A percentile compares a stretch with the other conserved stretches of the same genome.
phyloP scores from a whole-genome alignment of 2,329 filamentous ascomycete genomes.

The Neopestalotiopsis sp. region DNA sequence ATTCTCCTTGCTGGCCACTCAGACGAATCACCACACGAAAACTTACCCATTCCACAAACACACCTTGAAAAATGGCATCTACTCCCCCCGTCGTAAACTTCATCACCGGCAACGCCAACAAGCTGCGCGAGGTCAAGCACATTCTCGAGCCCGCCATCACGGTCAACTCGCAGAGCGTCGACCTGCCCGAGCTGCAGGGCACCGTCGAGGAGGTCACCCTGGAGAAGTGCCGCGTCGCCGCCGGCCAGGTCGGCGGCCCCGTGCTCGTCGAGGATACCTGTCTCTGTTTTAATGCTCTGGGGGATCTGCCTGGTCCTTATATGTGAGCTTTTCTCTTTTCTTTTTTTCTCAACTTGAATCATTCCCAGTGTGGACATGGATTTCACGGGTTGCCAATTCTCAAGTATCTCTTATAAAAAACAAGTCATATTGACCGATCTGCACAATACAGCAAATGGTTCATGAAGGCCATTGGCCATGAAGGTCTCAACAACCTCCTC shows the following conservation, averaged over 20 bases:
- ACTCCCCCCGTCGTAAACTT: constrained; percentile 71
- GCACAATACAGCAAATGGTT: constrained; percentile 82
- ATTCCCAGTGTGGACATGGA: too few relatives aligned
- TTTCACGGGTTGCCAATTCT: neutral
- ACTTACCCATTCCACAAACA: neutral
- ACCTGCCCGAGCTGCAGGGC: constrained; percentile 90
- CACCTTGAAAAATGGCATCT: constrained; percentile 3
- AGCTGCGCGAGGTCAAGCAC: constrained; percentile 85
- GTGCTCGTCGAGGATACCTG: constrained; percentile 97
- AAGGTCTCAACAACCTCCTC: constrained; percentile 88
- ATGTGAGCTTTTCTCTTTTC: too few relatives aligned
- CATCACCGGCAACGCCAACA: constrained; percentile 96
- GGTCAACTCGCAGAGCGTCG: constrained; percentile 75
- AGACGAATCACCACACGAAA: too few relatives aligned
- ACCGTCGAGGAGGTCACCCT: constrained; percentile 88
- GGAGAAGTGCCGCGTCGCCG: constrained; percentile 86
- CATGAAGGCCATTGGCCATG: constrained; percentile 79
- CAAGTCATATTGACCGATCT: constrained; percentile 14
- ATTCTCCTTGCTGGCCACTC: too few relatives aligned
- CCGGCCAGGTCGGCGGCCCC: constrained; percentile 73
- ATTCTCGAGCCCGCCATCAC: constrained; percentile 80
- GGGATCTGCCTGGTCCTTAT: constrained; percentile 93
- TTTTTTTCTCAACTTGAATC: too few relatives aligned
- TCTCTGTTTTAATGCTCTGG: constrained; percentile 87
- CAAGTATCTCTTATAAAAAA: neutral